phyloP scores from a whole-genome alignment of 495 filamentous ascomycete genomes.

The Bombardia bombarda region DNA sequence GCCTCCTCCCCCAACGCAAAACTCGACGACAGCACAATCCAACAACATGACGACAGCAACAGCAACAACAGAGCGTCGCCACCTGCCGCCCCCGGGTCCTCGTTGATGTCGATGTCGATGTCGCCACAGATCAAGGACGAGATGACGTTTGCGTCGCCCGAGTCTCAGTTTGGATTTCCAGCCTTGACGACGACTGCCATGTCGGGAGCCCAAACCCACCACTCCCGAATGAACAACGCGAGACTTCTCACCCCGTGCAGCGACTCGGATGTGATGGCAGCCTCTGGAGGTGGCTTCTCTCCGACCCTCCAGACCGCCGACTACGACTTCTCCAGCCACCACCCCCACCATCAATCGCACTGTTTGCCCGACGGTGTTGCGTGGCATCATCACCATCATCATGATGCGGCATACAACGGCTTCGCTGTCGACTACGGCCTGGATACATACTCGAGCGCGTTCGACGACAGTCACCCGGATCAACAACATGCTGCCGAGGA shows the following conservation, averaged over 20 bases:
- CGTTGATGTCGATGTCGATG: too few relatives aligned
- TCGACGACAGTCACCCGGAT: conserved; percentile 21
- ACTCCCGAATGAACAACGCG: background rate
- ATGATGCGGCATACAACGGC: conserved; percentile 7
- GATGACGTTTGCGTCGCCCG: conserved; percentile 1
- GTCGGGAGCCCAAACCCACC: conserved; percentile 6
- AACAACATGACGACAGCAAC: conserved; percentile 6
- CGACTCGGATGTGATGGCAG: conserved; percentile 30
- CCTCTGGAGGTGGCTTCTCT: conserved; percentile 15
- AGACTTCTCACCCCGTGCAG: conserved; percentile 37
- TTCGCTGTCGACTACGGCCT: conserved; percentile 12
- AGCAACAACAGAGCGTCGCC: too few relatives aligned
- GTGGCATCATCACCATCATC: conserved; percentile 4
- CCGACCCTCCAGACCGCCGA: too few relatives aligned
- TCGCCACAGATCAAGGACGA: background rate
- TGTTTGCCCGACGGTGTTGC: background rate
- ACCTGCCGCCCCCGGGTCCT: too few relatives aligned
- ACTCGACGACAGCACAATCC: too few relatives aligned
- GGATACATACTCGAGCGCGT: conserved; percentile 13
- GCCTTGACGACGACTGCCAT: conserved; percentile 7
- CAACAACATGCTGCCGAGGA: conserved; percentile 19
- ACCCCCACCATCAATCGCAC: too few relatives aligned
- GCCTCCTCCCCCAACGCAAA: too few relatives aligned
- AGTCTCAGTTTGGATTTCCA: background rate
- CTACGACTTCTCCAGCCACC: conserved; percentile 19